phyloP scores from a whole-genome alignment of 768 basidiomycete species.

The Tylopilus rubrobrunneus region DNA sequence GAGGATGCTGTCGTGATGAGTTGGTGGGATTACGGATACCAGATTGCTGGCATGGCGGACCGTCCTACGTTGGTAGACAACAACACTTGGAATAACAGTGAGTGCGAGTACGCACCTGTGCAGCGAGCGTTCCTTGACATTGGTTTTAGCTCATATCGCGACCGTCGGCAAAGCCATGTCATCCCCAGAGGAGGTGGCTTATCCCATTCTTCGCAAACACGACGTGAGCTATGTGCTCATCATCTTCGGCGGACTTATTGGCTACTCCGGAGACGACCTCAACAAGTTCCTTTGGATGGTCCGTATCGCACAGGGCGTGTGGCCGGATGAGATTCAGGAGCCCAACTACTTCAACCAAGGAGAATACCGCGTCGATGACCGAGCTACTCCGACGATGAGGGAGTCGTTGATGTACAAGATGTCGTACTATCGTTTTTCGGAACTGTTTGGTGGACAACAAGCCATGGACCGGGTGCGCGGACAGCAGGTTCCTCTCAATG shows the following conservation, averaged over 20 bases:
- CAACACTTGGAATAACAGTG: conserved; percentile 99
- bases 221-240: conserved; percentile 96
- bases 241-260: conserved; percentile 95
- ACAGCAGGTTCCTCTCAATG: conserved; percentile 71
- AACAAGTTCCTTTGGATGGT: conserved; percentile 99
- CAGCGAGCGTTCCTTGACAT: conserved; percentile 4
- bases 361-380: conserved; percentile 89
- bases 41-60: conserved; percentile 99
- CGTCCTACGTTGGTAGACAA: conserved; percentile 95
- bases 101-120: conserved; percentile 29
- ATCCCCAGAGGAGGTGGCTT: conserved; percentile 88
- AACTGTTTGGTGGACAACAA: conserved; percentile 76
- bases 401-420: conserved; percentile 99
- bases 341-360: conserved; percentile 92
- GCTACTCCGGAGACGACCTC: conserved; percentile 98
- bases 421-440: conserved; percentile 94
- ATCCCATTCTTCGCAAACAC: conserved; percentile 95
- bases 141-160: conserved; percentile 80
- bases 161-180: conserved; percentile 99
- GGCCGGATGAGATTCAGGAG: conserved; percentile 98
- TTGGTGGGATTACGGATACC: conserved; percentile 99
- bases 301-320: conserved; percentile 89
- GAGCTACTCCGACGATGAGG: conserved; percentile 83
- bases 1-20: conserved; percentile 93
- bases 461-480: conserved; percentile 86